Conservation (phyloP, 768 basidiomycete species). For the Cystobasidium tubakii region DNA sequence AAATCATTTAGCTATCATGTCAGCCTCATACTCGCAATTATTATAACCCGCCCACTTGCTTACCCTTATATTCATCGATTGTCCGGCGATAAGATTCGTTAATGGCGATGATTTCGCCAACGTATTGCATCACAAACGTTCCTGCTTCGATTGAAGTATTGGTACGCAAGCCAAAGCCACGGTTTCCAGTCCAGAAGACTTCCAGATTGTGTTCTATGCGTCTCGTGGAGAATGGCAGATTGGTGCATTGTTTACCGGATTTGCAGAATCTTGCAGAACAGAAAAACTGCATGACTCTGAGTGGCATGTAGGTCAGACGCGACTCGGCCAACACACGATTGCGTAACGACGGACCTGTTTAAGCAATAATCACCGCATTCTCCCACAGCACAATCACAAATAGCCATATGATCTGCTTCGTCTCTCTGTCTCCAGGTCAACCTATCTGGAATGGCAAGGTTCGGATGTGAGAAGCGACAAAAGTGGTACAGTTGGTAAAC, state of each 20-base stretch:
- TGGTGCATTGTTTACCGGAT: conserved; percentile 47
- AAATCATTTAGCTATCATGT: too few species aligned
- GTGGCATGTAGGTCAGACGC: neutral
- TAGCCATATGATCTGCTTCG: conserved; percentile 36
- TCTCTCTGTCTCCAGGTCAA: conserved; percentile 26
- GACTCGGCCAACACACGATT: neutral
- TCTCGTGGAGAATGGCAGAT: conserved; percentile 47
- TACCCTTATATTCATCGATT: conserved; percentile 5
- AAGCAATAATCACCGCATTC: conserved; percentile 50
- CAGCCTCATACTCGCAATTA: too few species aligned
- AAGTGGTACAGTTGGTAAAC: neutral
- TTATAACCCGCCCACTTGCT: too few species aligned
- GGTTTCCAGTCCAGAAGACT: conserved; percentile 49
- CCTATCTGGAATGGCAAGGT: neutral
- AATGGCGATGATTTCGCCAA: conserved; percentile 46
- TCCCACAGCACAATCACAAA: conserved; percentile 47
- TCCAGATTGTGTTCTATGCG: conserved; percentile 37
- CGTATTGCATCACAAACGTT: conserved; percentile 51
- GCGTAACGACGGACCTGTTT: conserved; percentile 47
- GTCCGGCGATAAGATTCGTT: conserved; percentile 42
- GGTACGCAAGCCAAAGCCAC: conserved; percentile 50
- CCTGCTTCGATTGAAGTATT: conserved; percentile 46
- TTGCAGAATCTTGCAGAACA: conserved; percentile 50
- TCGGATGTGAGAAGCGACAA: neutral
- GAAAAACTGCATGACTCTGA: conserved; percentile 50